Evolutionary conservation across 768 basidiomycete genomes (phyloP), one percentile per base, ranked within the genome.

Genomic region (Melanogaster broomeanus): DNA sequence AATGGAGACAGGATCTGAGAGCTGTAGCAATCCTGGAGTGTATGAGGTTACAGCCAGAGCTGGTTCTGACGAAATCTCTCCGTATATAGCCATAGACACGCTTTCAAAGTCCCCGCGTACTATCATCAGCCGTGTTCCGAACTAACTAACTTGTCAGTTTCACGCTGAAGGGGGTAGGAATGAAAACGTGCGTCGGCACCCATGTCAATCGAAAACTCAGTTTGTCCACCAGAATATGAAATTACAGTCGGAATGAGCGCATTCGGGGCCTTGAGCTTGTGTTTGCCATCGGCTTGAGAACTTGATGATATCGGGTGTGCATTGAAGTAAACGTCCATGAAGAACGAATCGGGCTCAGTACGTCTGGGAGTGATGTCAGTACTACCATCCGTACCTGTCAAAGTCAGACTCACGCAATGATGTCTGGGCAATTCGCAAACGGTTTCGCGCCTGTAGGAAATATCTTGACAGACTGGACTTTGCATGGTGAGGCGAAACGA

Each of bases 121-220:
- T 51, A 92, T 87, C 79, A 93, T 84, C 27, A 92, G 74, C 39
- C 90, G 84, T 19, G 89, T 90, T 4, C 84, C 80, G 64, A 80
- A 83, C 86, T 89, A 63, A 16, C 48, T 27, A 30, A 41, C 33
- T 28, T 49, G 40, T 58, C 38, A 60, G 49, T 49, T 15, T 18
- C 9, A n/a, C 38, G 25, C 4, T 24, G 9, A 42, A 43, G 3
- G 34, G 11, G 19, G 35, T 8, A 31, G 45, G 37, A 18, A 47
- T 34, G 45, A 12, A 18, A 9, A 72, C 80, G 49, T 59, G 83
- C 90, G 69, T 90, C 86, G 9, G 65, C 42, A 33, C 84, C 84
- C 85, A 90, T 85, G 53, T 87, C 80, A 15, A 92, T 80, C 5
- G 66, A 56, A 66, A 84, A 91, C 52, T 90, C 84, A 38, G 78